Base-by-base conservation (phyloP, 208 protist species). In the Leptomonas pyrrhocoris region DNA sequence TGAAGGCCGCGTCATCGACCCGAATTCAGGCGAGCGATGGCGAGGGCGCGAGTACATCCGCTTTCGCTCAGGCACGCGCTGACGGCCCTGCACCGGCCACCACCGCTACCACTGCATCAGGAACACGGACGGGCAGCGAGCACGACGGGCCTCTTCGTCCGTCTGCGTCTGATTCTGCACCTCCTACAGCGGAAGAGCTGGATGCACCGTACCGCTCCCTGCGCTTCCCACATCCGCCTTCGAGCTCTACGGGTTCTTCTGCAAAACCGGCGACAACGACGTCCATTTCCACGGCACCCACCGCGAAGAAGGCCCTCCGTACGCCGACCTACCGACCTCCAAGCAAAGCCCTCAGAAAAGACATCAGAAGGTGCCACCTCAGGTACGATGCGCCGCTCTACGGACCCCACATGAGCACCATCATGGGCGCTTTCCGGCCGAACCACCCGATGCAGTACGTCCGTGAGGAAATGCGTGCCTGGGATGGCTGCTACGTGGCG, bases 341-440 rank as follows among this genome's bases (percentile, higher is more conserved):
- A 7, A 13, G 28, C 23, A 46, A 11, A 31, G 23, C 16, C 34
- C 7, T 48, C 2, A 55, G 31, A 49, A 42, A 64, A 9, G 60
- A 66, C 12, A 66, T 76, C 43, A 57, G 67, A 30, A 73, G 70
- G 56, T 69, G 57, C 34, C 49, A 66, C 13, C 69, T 80, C 43
- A 43, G 42, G 23, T 92, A 86, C 71, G 53, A 64, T 28, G 68
- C 69, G 11, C 80, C 83, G 13, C 81, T 86, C 45, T 92, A 88
- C 70, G 73, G 45, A 4, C 74, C 77, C 0, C 83, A 89, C 58
- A 72, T 92, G 19, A 65, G 72, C 23, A 92, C 86, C 23, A 80
- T 92, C 42, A 70, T 88, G 49, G 80, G 74, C 16, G 28, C 64
- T 43, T 72, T 81, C 15, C 86, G 83, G 6, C 75, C 64, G 0